Percentiles rank a stretch among this genome's conserved stretches.
These are phyloP conservation scores for Pseudonitzschia pungens DNA, from an alignment of 108 stramenopile genomes.

Conservation along the genomic window DNA sequence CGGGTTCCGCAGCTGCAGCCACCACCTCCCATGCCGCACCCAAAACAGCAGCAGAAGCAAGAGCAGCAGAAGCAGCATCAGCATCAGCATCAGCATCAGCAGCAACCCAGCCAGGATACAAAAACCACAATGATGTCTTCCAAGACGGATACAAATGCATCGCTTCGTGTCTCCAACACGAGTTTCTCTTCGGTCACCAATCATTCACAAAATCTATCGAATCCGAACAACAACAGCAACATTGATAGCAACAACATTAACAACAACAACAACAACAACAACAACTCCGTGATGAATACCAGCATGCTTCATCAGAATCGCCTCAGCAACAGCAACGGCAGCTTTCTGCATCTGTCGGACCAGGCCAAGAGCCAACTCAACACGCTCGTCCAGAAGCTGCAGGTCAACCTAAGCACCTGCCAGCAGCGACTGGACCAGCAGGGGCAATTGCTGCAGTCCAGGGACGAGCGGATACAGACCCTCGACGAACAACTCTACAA, in stretches of 20 bases:
- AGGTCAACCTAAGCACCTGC: constrained; percentile 22
- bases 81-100: constrained; percentile 4
- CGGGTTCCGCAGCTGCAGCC: constrained; percentile 3
- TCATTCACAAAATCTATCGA: too few relatives aligned
- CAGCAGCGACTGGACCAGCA: constrained; percentile 42
- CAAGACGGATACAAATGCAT: too few relatives aligned
- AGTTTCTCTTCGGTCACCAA: constrained; percentile 1
- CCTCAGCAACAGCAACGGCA: background rate
- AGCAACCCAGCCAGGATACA: background rate
- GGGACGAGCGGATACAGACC: constrained; percentile 9
- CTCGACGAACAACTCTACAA: constrained; percentile 14
- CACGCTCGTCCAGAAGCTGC: constrained; percentile 27
- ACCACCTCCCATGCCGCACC: constrained; percentile 5
- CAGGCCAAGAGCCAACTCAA: constrained; percentile 27
- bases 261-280: background rate
- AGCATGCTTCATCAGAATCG: background rate
- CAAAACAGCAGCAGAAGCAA: constrained; percentile 17
- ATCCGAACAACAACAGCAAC: background rate
- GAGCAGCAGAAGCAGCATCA: background rate
- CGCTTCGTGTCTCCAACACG: background rate
- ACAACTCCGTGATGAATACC: background rate
- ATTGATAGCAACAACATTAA: background rate
- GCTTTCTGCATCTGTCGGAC: constrained; percentile 6
- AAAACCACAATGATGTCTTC: too few relatives aligned
- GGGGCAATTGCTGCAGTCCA: constrained; percentile 24